A percentile compares a stretch with the other conserved stretches of the same genome.
These are phyloP conservation scores for Trichoderma sp. DNA, from an alignment of 2,329 filamentous ascomycete species.

Conservation along the genomic window DNA sequence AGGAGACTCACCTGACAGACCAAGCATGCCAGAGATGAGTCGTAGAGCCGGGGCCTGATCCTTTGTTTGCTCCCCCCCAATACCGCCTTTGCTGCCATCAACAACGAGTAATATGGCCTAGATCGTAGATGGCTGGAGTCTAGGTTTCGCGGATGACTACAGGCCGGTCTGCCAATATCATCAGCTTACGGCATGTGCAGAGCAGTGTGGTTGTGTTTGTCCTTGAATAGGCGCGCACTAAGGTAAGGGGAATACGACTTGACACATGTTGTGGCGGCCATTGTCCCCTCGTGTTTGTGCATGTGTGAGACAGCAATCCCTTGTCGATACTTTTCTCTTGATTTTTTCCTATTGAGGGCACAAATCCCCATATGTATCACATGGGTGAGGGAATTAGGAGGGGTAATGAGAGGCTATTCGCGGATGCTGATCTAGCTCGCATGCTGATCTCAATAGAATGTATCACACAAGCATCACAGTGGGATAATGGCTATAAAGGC, in stretches of 20 bases:
- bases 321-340: neutral
- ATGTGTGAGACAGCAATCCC: neutral
- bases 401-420: neutral
- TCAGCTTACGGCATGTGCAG: neutral
- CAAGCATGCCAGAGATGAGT: constrained; percentile 17
- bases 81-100: neutral
- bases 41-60: constrained; percentile 4
- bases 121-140: neutral
- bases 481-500: neutral
- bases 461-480: neutral
- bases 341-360: neutral
- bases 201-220: neutral
- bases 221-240: neutral
- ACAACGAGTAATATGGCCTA: neutral
- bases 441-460: neutral
- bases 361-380: neutral
- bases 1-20: constrained; percentile 11
- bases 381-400: neutral
- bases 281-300: neutral
- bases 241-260: neutral
- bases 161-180: neutral
- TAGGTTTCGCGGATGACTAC: neutral
- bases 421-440: neutral
- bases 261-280: neutral
- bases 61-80: neutral